These are phyloP conservation scores for Fonsecaea monophora DNA, from an alignment of 2,329 filamentous ascomycete genomes.

Conservation along the genomic window DNA sequence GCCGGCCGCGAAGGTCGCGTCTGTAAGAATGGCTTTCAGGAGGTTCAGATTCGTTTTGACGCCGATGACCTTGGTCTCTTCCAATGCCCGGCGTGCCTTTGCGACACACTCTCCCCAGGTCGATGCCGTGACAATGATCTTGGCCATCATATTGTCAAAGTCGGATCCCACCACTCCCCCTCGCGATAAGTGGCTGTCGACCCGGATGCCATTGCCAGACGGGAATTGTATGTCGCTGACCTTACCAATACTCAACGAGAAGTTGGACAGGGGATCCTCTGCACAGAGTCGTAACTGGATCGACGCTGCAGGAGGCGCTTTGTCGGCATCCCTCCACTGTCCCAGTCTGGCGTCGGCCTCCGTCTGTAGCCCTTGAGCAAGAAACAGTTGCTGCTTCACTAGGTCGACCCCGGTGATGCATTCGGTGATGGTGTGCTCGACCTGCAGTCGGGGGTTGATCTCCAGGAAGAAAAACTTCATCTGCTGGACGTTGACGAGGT, in stretches of 20 bases:
- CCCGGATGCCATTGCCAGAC: constrained; percentile 62
- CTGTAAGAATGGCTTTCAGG: constrained; percentile 60
- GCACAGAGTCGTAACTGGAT: constrained; percentile 66
- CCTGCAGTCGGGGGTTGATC: constrained; percentile 66
- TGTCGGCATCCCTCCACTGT: constrained; percentile 42
- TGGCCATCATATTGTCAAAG: constrained; percentile 66
- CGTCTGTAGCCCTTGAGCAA: constrained; percentile 58
- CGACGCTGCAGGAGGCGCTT: constrained; percentile 52
- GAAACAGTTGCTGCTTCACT: constrained; percentile 61
- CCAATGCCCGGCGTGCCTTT: constrained; percentile 63
- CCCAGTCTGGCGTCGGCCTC: constrained; percentile 48
- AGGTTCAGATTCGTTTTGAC: constrained; percentile 65
- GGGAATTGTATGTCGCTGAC: constrained; percentile 63
- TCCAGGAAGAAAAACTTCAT: constrained; percentile 65
- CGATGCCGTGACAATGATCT: constrained; percentile 63
- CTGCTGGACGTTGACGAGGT: constrained; percentile 60
- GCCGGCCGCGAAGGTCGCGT: constrained; percentile 58
- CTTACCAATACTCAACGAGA: constrained; percentile 66
- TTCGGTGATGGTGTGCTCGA: constrained; percentile 69
- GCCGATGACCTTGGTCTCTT: constrained; percentile 62
- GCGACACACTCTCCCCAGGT: constrained; percentile 60
- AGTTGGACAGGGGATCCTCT: constrained; percentile 61
- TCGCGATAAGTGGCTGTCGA: constrained; percentile 63
- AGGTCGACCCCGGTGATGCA: constrained; percentile 61
- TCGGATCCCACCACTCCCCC: constrained; percentile 59